Base-by-base conservation (phyloP, 805 yeast genomes). In the Schizosaccharomyces octosporus region DNA sequence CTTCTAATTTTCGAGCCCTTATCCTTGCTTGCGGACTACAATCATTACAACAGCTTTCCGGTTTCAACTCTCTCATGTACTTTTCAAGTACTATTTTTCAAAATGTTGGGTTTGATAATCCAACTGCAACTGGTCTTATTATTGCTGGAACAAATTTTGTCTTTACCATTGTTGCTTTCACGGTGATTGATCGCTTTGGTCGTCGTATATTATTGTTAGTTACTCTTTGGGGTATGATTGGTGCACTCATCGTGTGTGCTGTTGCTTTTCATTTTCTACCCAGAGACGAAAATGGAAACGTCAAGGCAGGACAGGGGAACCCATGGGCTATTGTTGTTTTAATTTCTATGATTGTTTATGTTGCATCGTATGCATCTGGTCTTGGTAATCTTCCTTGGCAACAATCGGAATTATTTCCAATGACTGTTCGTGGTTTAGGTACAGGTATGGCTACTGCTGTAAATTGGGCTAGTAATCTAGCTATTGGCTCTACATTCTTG, bases 321-420 rank as follows among this genome's bases (percentile, higher is more conserved):
- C 62, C 66, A 5, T 89, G 97, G 96, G 95, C 96, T 24, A 80
- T 85, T 64, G 82, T 89, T 17, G 81, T 90, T 62, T 84, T 93
- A 64, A 77, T 88, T 48, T 82, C 87, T 61, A 88, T 89, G 86
- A 87, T 90, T 65, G 71, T 81, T 51, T 93, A 76, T 69, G 96
- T 89, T 58, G 96, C 95, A 2, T 81, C 84, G 61, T 90, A 89
- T 70, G 95, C 97, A 59, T 75, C 87, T 66, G 97, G 97, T 66
- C 86, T 89, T 66, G 98, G 98, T 73, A 89, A 90, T 71, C 93
- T 87, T 62, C 97, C 97, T 62, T 90, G 98, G 98, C 95, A 90
- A 70, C 97, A 93, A 70, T 84, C 90, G 62, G 98, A 90, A 73
- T 75, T 90, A 69, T 88, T 93, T 74, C 93, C 97, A 43, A 95